A percentile compares a stretch with the other conserved stretches of the same genome.
Conservation (phyloP, 345 rosid species). For the Eucalyptus victrix region DNA sequence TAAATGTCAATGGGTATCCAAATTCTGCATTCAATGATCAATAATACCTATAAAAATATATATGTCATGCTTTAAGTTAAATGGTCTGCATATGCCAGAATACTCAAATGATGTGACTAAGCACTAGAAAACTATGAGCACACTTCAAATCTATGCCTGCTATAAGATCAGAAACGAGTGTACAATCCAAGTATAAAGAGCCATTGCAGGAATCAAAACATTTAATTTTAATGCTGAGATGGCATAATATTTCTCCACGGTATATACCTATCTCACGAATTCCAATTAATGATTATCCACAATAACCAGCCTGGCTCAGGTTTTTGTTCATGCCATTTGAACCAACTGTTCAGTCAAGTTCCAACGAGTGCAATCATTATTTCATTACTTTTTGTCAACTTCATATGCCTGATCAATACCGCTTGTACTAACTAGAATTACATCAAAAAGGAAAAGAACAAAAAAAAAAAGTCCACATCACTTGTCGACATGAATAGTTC, state of each 20-base stretch:
- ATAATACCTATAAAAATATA: not conserved
- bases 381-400: not conserved
- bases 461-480: not conserved
- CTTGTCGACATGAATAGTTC: not conserved
- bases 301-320: not conserved
- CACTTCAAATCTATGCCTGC: not conserved
- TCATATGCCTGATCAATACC: not conserved
- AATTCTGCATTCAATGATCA: not conserved
- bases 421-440: not conserved
- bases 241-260: not conserved
- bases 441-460: not conserved
- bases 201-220: not conserved
- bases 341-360: not conserved
- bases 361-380: not conserved
- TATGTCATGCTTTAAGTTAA: not conserved
- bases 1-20: not conserved
- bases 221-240: not conserved
- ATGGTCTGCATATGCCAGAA: not conserved
- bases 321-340: not conserved
- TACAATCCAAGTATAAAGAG: not conserved
- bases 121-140: not conserved
- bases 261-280: not conserved
- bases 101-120: not conserved
- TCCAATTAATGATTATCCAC: not conserved
- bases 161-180: not conserved